Evolutionary conservation across 257 asterid genomes (phyloP), one percentile per base, ranked within the genome.

Genomic region (Solanum etuberosum): DNA sequence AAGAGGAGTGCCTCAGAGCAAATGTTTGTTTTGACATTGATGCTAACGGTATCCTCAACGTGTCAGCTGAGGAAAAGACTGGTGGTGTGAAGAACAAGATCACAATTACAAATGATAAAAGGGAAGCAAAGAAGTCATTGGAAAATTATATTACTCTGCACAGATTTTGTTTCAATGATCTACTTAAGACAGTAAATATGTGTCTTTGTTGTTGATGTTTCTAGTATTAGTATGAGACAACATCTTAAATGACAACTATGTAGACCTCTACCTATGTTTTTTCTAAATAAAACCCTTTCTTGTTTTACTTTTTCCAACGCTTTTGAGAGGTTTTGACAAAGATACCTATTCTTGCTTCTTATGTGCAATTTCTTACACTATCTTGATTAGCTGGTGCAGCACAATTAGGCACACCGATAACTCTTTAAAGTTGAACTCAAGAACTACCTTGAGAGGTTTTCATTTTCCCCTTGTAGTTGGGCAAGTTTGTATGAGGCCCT

Each of bases 21-120:
- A 51, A 88, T 21, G 92, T 92, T 13, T 90, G 93, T 86, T 92
- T 92, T 82, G 93, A 92, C 87, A 91, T 92, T 34, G 93, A 92
- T 38, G 93, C 93, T 0, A 90, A 91, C 13, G 94, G 94, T 4
- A 91, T 92, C 1, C 74, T 92, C 70, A 92, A 91, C n/a, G 95
- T 91, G 27, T 91, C 93, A 0, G 93, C 95, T 11, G 93, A 92
- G 88, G 93, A 91, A 59, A 90, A 91, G 86, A 92, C 91, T 25
- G 92, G 91, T 0, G 91, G 93, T 4, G 93, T 92, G 86, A 90
- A 87, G 89, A 92, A 90, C 86, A 90, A 86, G 87, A 91, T 90
- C 73, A 92, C 95, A 10, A 91, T 92, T 15, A 89, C 93, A 4
- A 90, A 91, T 80, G 90, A 92, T 29, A 88, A 91, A 59, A 92